Base-by-base conservation (phyloP, 2,329 filamentous ascomycete species). In the Pseudocercospora fijiensis region DNA sequence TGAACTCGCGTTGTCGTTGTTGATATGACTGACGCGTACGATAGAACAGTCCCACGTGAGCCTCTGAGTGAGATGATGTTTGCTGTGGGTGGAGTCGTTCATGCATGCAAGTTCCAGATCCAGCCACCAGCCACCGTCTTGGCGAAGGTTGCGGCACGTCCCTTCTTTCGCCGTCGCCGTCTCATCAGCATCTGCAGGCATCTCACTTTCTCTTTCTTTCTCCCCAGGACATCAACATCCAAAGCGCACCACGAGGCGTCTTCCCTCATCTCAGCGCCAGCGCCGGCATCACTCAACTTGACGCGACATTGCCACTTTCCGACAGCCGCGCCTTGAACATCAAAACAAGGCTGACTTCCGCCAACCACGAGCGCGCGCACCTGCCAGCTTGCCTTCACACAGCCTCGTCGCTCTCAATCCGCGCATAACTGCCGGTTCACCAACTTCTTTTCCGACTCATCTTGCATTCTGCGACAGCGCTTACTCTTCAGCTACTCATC, bases 371-470 rank as follows among this genome's bases (percentile, higher is more conserved):
- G 58, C 53, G 58, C 49, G 52, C 61, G 61, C 61, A 55, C 58
- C 61, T 64, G 61, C 61, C 61, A 61, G 47, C 57, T 64, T 64
- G 65, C 64, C 43, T 59, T 59, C 57, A 26, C 43, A n/a, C 43
- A 62, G 55, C 55, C 55, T 58, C 60, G 60, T 56, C 60, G 60
- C 60, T 26, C 43, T 30, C 60, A 45, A 65, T 47, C 49, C 53
- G 60, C 62, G 60, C 63, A 56, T 60, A 22, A 63, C 56, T 57
- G 59, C 51, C 60, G 57, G 26, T 43, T 30, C 55, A 58, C 56
- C 43, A 13, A 20, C 47, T 60, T 47, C 61, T 56, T 57, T 63
- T 49, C 28, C 37, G 18, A 20, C 33, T 59, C 53, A 20, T 24
- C 55, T 41, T 26, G 43, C 47, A 43, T 43, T 24, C 27, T 51